These are phyloP conservation scores for Myxozyma neotropica DNA, from an alignment of 805 yeast genomes.

Conservation along the genomic window DNA sequence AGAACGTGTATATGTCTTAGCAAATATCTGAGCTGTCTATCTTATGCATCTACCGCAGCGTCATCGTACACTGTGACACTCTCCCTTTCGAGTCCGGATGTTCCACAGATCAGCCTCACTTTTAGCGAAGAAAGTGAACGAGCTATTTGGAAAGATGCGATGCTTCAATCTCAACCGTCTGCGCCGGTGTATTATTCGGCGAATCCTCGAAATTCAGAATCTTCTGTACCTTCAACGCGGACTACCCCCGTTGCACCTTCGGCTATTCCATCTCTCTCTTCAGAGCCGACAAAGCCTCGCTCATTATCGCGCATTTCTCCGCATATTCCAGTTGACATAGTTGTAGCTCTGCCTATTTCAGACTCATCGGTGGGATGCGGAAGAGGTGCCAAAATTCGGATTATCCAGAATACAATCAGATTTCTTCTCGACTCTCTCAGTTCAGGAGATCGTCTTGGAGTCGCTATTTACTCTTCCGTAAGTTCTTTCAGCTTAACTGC, in stretches of 20 bases:
- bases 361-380: background rate
- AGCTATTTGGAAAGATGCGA: conserved; percentile 10
- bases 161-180: background rate
- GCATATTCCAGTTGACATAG: conserved; percentile 23
- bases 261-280: background rate
- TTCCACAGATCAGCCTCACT: conserved; percentile 2
- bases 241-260: background rate
- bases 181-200: background rate
- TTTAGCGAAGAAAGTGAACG: conserved; percentile 14
- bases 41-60: background rate
- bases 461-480: conserved; percentile 14
- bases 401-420: conserved; percentile 16
- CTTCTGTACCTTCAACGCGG: background rate
- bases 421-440: conserved; percentile 14
- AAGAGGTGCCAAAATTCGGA: background rate
- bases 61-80: conserved; percentile 3
- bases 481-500: conserved; percentile 9
- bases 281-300: background rate
- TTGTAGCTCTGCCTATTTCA: conserved; percentile 18
- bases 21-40: conserved; percentile 9
- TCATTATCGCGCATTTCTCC: background rate
- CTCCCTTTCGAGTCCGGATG: background rate
- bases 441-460: conserved; percentile 15
- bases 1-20: conserved; percentile 11
- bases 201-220: no score